Conservation (phyloP, 2,329 filamentous ascomycete genomes). For the Ophiognomonia clavigignenti-juglandacearum region DNA sequence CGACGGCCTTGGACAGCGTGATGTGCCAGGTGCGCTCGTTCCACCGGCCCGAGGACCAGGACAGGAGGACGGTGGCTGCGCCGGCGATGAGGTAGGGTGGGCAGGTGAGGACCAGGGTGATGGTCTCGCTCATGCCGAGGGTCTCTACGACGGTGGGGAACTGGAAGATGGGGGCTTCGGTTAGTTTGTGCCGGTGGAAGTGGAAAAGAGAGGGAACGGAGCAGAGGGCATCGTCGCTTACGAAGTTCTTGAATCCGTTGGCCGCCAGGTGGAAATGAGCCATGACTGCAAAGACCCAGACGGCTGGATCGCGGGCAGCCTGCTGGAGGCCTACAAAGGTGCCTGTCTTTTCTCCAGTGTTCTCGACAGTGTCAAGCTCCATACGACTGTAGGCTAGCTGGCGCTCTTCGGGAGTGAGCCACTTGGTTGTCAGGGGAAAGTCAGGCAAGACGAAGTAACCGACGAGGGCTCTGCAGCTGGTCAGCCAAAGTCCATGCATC, state of each 20-base stretch:
- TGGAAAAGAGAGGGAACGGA: too few relatives aligned
- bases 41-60: constrained; percentile 36
- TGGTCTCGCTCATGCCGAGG: constrained; percentile 35
- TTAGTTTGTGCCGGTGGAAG: too few relatives aligned
- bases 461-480: too few relatives aligned
- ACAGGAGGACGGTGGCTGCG: constrained; percentile 30
- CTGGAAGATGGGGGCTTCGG: too few relatives aligned
- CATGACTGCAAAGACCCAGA: constrained; percentile 8
- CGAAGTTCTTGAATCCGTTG: constrained; percentile 30
- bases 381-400: constrained; percentile 28
- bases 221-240: too few relatives aligned
- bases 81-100: constrained; percentile 40
- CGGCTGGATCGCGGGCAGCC: background rate
- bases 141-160: constrained; percentile 29
- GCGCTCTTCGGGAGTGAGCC: constrained; percentile 36
- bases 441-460: constrained; percentile 27
- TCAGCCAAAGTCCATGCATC: too few relatives aligned
- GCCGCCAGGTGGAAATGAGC: constrained; percentile 14
- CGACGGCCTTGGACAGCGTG: constrained; percentile 33
- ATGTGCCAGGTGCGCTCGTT: constrained; percentile 45
- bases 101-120: constrained; percentile 42
- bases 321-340: background rate
- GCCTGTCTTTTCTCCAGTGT: background rate
- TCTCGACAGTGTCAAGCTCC: background rate
- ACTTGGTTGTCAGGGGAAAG: constrained; percentile 31